phyloP scores from a whole-genome alignment of 495 filamentous ascomycete species.

The Glutinoglossum americanum region DNA sequence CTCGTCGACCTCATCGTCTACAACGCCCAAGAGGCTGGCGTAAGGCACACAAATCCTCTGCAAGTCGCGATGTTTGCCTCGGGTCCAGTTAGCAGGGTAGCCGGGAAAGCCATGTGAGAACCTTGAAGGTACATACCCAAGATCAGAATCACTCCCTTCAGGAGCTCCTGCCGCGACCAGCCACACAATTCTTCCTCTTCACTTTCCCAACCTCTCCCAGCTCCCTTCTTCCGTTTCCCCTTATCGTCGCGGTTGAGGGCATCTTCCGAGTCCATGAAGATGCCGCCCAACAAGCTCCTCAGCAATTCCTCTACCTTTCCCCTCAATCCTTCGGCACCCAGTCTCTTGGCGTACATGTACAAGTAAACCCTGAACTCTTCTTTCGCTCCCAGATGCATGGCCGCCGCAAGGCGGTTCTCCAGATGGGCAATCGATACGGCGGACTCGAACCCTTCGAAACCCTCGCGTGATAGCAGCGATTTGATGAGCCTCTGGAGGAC shows the following conservation, averaged over 20 bases:
- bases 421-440: slow-evolving; percentile 83
- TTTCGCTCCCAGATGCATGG: slow-evolving; percentile 58
- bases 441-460: slow-evolving; percentile 80
- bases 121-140: slow-evolving; percentile 42
- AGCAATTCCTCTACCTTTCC: slow-evolving; percentile 83
- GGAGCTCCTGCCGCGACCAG: slow-evolving; percentile 63
- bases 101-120: neutral
- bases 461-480: slow-evolving; percentile 59
- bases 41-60: slow-evolving; percentile 85
- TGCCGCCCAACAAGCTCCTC: slow-evolving; percentile 51
- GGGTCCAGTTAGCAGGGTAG: neutral
- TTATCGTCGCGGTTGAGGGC: slow-evolving; percentile 22
- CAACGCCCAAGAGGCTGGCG: slow-evolving; percentile 46
- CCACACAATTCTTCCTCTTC: slow-evolving; percentile 45
- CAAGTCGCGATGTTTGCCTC: slow-evolving; percentile 83
- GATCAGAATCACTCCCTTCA: slow-evolving; percentile 78
- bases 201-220: slow-evolving; percentile 33
- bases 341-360: slow-evolving; percentile 87
- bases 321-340: slow-evolving; percentile 72
- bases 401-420: slow-evolving; percentile 84
- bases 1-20: slow-evolving; percentile 13
- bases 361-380: slow-evolving; percentile 84
- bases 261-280: slow-evolving; percentile 30
- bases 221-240: slow-evolving; percentile 23
- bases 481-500: slow-evolving; percentile 80